Conservation (phyloP, 371 early-diverging fungal genomes). For the Saksenaea oblongispora region DNA sequence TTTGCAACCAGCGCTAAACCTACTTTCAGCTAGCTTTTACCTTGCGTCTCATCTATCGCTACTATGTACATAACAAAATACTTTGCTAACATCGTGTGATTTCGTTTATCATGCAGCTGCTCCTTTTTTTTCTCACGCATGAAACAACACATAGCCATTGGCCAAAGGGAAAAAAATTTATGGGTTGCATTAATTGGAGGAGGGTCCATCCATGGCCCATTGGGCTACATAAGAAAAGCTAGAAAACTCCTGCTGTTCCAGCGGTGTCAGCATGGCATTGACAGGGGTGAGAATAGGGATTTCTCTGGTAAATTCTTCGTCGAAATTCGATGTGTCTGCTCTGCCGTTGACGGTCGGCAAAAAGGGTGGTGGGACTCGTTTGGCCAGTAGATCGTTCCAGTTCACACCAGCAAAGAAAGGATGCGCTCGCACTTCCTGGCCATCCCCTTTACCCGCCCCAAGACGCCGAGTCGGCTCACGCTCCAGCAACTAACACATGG, state of each 20-base stretch:
- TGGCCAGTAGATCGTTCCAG: slow-evolving; percentile 89
- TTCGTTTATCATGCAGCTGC: too few species aligned
- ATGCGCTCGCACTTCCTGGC: slow-evolving; percentile 87
- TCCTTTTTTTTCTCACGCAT: too few species aligned
- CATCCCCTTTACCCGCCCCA: slow-evolving; percentile 81
- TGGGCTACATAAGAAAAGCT: slow-evolving; percentile 91
- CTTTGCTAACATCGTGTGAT: too few species aligned
- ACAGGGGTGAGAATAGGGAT: slow-evolving; percentile 87
- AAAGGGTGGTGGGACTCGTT: slow-evolving; percentile 86
- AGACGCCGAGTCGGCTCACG: slow-evolving; percentile 89
- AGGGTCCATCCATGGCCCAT: slow-evolving; percentile 57
- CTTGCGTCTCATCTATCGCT: too few species aligned
- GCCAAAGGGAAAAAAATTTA: too few species aligned
- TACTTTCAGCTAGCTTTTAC: not conserved
- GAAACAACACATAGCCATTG: too few species aligned
- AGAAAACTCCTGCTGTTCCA: slow-evolving; percentile 89
- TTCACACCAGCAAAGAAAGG: slow-evolving; percentile 92
- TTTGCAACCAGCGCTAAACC: not conserved
- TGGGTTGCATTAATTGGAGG: too few species aligned
- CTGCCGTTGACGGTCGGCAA: slow-evolving; percentile 79
- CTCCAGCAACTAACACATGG: slow-evolving; percentile 65
- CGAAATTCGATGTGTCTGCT: slow-evolving; percentile 96
- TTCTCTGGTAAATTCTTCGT: slow-evolving; percentile 91
- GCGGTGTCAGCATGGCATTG: slow-evolving; percentile 70
- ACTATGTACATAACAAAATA: too few species aligned